Conservation (phyloP, 2,329 filamentous ascomycete genomes). For the Cercospora sp. region DNA sequence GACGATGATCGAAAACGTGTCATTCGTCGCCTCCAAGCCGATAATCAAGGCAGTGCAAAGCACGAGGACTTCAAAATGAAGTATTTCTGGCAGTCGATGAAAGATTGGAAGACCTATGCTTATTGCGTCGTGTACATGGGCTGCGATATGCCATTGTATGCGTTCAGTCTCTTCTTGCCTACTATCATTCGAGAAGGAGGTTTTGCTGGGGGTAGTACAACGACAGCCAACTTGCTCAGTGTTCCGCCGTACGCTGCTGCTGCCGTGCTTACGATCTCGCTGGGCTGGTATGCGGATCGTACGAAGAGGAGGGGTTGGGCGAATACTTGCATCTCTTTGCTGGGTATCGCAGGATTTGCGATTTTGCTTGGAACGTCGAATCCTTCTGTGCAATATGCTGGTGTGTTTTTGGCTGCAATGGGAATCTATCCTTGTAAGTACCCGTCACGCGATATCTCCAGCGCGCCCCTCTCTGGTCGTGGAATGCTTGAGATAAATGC, state of each 20-base stretch:
- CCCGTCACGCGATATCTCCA: fast-evolving
- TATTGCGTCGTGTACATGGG: slow-evolving; percentile 79
- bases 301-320: slow-evolving; percentile 72
- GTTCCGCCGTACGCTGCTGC: slow-evolving; percentile 76
- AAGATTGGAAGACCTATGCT: slow-evolving; percentile 81
- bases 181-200: slow-evolving; percentile 67
- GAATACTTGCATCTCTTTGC: slow-evolving; percentile 69
- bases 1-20: slow-evolving; percentile 70
- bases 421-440: slow-evolving; percentile 67
- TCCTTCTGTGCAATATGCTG: slow-evolving; percentile 74
- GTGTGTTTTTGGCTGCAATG: slow-evolving; percentile 78
- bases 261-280: slow-evolving; percentile 64
- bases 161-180: slow-evolving; percentile 75
- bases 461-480: neutral
- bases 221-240: slow-evolving; percentile 68
- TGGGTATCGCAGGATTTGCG: slow-evolving; percentile 74
- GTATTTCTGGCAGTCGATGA: slow-evolving; percentile 70
- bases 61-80: slow-evolving; percentile 72
- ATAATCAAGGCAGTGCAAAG: slow-evolving; percentile 72
- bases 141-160: slow-evolving; percentile 68
- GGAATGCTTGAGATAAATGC: slow-evolving; percentile 14
- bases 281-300: slow-evolving; percentile 76
- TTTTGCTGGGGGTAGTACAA: slow-evolving; percentile 51
- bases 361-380: slow-evolving; percentile 69
- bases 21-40: slow-evolving; percentile 65